Evolutionary conservation across 768 basidiomycete genomes (phyloP).

Genomic region (Saitozyma podzolica): DNA sequence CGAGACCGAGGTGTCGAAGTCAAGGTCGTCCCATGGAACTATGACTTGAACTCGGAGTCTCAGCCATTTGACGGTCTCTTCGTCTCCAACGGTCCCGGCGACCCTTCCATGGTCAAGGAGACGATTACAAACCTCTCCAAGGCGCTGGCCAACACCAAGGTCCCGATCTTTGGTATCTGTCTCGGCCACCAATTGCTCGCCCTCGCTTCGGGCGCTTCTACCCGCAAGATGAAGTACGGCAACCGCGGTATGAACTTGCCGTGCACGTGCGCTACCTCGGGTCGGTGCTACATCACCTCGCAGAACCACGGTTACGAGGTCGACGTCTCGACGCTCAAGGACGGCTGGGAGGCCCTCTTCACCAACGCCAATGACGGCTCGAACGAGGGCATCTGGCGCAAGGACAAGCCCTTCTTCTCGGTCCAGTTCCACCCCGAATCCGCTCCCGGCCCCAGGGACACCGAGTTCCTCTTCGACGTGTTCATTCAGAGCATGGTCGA

Average conservation of each 20-base stretch:
- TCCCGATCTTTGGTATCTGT: constrained; percentile 96
- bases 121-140: constrained; percentile 73
- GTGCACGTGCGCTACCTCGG: constrained; percentile 88
- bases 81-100: constrained; percentile 95
- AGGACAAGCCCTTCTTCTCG: constrained; percentile 86
- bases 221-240: constrained; percentile 99
- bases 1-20: constrained; percentile 85
- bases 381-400: constrained; percentile 92
- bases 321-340: constrained; percentile 71
- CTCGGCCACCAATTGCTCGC: constrained; percentile 96
- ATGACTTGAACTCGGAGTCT: constrained; percentile 69
- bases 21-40: constrained; percentile 97
- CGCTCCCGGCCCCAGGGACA: constrained; percentile 93
- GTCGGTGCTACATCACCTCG: constrained; percentile 97
- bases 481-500: constrained; percentile 86
- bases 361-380: constrained; percentile 94
- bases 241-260: constrained; percentile 99
- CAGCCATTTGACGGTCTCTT: constrained; percentile 95
- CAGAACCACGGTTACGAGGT: constrained; percentile 99
- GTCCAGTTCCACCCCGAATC: constrained; percentile 99
- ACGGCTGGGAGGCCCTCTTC: constrained; percentile 91
- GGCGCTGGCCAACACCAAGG: constrained; percentile 59
- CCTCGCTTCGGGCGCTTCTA: constrained; percentile 86
- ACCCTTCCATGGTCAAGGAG: constrained; percentile 76
- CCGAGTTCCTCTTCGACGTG: constrained; percentile 97